phyloP scores from a whole-genome alignment of 2,329 filamentous ascomycete genomes.

The Aspergillus fumigatus region DNA sequence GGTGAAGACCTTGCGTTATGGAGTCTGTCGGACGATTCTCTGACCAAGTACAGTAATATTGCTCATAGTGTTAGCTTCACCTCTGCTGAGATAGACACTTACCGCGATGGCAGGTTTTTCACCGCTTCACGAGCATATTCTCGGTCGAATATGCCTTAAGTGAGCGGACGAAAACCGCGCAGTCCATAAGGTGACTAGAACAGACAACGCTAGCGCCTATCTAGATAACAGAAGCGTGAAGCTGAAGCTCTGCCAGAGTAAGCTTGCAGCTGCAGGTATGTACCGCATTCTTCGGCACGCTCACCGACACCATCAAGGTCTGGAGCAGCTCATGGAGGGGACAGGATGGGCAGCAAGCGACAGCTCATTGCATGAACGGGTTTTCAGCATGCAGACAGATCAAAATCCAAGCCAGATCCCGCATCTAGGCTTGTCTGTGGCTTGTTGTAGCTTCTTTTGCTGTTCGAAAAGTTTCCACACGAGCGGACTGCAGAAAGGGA shows the following conservation, averaged over 20 bases:
- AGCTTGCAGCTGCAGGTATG: neutral
- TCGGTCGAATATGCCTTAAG: neutral
- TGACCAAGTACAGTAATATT: neutral
- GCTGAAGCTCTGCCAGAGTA: neutral
- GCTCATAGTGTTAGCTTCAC: no score
- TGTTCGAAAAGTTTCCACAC: neutral
- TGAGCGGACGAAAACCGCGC: neutral
- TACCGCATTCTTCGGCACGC: neutral
- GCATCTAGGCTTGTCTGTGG: neutral
- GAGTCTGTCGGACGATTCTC: neutral
- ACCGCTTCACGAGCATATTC: neutral
- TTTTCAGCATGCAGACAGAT: neutral
- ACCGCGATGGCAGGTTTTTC: neutral
- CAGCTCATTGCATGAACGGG: slow-evolving; percentile 3
- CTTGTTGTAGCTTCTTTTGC: neutral
- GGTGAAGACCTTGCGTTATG: neutral
- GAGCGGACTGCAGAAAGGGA: neutral
- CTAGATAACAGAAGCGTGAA: neutral
- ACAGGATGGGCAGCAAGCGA: neutral
- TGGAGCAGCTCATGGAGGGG: neutral
- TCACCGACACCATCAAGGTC: slow-evolving; percentile 4
- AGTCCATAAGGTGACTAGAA: neutral
- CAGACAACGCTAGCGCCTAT: neutral
- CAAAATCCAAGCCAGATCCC: neutral
- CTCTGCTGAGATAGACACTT: no score